Percentiles rank a stretch among this genome's conserved stretches.
These are phyloP conservation scores for Pythium phragmitis DNA, from an alignment of 352 stramenopile species.

Conservation along the genomic window DNA sequence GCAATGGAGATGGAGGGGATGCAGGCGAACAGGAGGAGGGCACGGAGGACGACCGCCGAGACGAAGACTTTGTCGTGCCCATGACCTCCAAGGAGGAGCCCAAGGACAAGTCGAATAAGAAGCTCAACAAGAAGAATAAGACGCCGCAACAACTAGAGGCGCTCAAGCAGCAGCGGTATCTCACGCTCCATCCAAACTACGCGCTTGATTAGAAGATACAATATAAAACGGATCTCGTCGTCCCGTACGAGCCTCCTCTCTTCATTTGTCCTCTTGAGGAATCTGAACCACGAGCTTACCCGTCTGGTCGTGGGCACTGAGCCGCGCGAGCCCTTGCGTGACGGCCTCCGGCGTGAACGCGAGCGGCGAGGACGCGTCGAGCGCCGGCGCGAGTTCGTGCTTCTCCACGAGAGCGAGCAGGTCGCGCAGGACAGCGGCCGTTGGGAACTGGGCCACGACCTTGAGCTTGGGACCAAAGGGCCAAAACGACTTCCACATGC, in stretches of 20 bases:
- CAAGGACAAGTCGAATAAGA: not conserved
- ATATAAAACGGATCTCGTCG: not conserved
- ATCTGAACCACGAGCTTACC: conserved; percentile 77
- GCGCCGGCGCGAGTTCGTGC: conserved; percentile 37
- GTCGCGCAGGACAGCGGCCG: conserved; percentile 32
- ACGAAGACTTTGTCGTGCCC: conserved; percentile 10
- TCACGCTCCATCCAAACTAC: conserved; percentile 82
- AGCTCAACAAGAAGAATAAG: conserved; percentile 25
- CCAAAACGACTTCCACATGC: conserved; percentile 34
- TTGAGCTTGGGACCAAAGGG: conserved; percentile 26
- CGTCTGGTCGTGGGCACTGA: conserved; percentile 49
- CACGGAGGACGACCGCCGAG: conserved; percentile 16
- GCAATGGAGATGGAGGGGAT: conserved; percentile 12
- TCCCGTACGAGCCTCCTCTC: not conserved
- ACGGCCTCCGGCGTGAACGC: conserved; percentile 64
- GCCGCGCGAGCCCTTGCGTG: conserved; percentile 46
- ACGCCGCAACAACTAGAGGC: conserved; percentile 44
- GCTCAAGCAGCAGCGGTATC: conserved; percentile 62
- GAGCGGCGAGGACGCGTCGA: conserved; percentile 62
- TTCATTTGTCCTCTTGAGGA: not conserved
- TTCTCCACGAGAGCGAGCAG: conserved; percentile 42
- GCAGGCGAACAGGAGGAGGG: not conserved
- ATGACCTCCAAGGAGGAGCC: not conserved
- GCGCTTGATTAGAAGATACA: conserved; percentile 45
- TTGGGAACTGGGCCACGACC: conserved; percentile 33